Base-by-base conservation (phyloP, 176 grass and related monocot species). In the Puccinellia tenuiflora region DNA sequence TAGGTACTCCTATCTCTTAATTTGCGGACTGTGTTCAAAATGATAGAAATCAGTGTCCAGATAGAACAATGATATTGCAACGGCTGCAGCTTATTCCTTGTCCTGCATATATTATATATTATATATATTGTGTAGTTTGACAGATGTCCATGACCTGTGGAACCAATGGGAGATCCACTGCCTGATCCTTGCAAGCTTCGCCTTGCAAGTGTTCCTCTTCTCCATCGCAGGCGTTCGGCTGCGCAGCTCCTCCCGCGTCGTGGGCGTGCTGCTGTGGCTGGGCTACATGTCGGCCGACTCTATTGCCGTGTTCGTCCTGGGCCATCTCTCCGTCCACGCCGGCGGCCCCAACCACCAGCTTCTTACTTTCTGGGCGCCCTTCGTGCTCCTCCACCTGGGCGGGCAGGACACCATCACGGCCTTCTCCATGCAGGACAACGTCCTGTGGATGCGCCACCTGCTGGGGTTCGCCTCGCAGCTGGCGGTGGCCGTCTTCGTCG, bases 361-460 rank as follows among this genome's bases (percentile, higher is more conserved):
- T n/a, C 8, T 84, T 2, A 4, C 30, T 31, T 18, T 76, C 42
- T 83, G 81, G 81, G 56, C 69, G 69, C 81, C 70, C 20, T 75
- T 83, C 56, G 40, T 84, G 43, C 71, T 84, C 14, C 43, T 84
- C n/a, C 81, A 84, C 56, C 57, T 76, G 21, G 81, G 81, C 43
- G 81, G 81, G 29, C 81, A 84, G 81, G 71, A 76, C 43, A 84
- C 71, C 57, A 64, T 84, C 29, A 84, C 81, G 21, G 81, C 81
- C 31, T 76, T 84, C 70, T 64, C 81, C 71, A 52, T 76, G 81
- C 56, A 84, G 3, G 81, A 84, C 71, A 84, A 84, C 71, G 57
- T 12, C n/a, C 81, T 84, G 9, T 84, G 81, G 81, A 13, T 1
- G 71, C 81, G 81, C 15, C 65, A 84, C 68, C 31, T 79, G 57